Base-by-base conservation (phyloP, 257 asterid species). In the Galeopsis tetrahit region DNA sequence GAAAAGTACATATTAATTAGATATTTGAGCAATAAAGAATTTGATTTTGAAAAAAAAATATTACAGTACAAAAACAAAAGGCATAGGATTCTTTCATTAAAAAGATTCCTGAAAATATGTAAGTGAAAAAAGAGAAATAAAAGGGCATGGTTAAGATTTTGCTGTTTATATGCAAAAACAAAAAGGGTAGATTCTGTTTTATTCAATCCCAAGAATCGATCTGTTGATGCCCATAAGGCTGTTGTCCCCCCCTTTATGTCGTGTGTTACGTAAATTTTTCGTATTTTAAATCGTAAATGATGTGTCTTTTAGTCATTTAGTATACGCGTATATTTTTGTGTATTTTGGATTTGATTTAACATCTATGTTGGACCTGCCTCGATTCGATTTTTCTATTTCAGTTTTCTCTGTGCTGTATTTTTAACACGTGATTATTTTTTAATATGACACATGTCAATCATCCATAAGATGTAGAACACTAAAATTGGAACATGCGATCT, bases 71-170 rank as follows among this genome's bases (percentile, higher is more conserved):
- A 70, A 71, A 72, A 51, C 64, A 48, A 70, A 71, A 72, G 36
- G 71, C 77, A 73, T 73, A 73, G 77, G 77, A 73, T 63, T 63
- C 76, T 72, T 48, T 62, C 43, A 72, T 72, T 5, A 63, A 7
- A 63, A 72, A 52, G 65, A 72, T 72, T 63, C 71, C 28, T 72
- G 36, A 51, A 36, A 72, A 15, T 51, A 52, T 63, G 77, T 31
- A 63, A 63, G 58, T 62, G 66, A 6, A 10, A 33, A 33, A 34
- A 36, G 3, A n/a, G 33, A 40, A 38, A 42, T 32, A 58, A 70
- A 34, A 43, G 36, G 17, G 5, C 17, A 15, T 13, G 64, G 46
- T 7, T 28, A 38, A 38, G 66, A 64, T 63, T 72, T 73, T 63
- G 71, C 58, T 73, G 58, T 73, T 53, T 72, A 9, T 21, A 49